Evolutionary conservation across 1,284 basidiomycete species (phyloP), one percentile per base, ranked within the genome.

Genomic region (Melampsora abietis-canadensis): DNA sequence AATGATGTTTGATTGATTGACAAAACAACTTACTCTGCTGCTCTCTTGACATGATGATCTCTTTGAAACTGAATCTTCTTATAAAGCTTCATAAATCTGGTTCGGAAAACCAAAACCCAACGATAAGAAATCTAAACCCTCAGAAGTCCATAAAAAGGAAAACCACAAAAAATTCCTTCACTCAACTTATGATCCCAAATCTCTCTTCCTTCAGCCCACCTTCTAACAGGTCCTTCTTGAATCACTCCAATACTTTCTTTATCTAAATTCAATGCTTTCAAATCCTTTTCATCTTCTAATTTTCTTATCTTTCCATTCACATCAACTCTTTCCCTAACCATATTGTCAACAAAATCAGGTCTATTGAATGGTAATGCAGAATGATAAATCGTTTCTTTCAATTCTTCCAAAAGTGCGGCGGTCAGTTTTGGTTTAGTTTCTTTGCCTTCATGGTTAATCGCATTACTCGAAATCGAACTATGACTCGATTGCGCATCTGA

Each of bases 311-410:
- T 82, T 7, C 95, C 95, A 27, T 85, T 85, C 4, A 89, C 88
- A 21, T 89, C 88, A 24, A 98, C 88, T 14, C 95, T 87, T 82
- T 98, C 94, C 44, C 94, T 87, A 76, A 98, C 91, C 87, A 90
- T 90, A 68, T 85, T 83, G 73, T 79, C 76, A 37, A 84, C 83
- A 68, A 76, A 80, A 0, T 72, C 66, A 6, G 79, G 79, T 30
- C 78, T 76, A 27, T 76, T 76, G 68, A 77, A 74, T 31, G 79
- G 79, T 48, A 77, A 69, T 7, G 75, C 72, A 24, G 77, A 75
- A 7, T 78, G 74, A 66, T 79, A 79, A 61, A 79, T 79, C n/a
- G 79, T 79, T 61, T 77, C 73, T 24, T 78, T 74, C 17, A 79
- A 70, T 46, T 78, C 66, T 17, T 51, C 63, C 6, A 70, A 57